Base-by-base conservation (phyloP, 306 rosid genomes). In the Inga leiocalycina region DNA sequence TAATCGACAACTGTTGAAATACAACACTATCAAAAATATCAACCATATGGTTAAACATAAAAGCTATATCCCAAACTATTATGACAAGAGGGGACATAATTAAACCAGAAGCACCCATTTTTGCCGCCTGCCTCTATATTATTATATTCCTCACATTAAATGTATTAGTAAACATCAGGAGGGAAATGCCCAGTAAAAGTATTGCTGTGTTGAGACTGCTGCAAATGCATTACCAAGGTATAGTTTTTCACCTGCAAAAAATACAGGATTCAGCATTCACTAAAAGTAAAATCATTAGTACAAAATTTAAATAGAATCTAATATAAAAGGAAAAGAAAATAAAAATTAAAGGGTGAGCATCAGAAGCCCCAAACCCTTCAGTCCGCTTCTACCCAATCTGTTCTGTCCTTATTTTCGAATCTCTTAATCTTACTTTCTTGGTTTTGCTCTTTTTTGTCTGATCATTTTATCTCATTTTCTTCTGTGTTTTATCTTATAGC, bases 161-260 rank as follows among this genome's bases (percentile, higher is more conserved):
- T 79, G 54, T 8, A 20, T 89, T 87, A 93, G 88, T 90, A 96
- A 73, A 89, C 91, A 83, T 94, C 99, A 0, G 99, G 99, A 71
- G 93, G 97, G 85, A 88, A 96, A 75, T 84, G 94, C 65, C 97
- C 97, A 5, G 97, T 91, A 75, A 96, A 89, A 41, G 95, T 87
- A 83, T 88, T 92, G 94, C 90, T 85, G 67, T 91, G 96, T 61
- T 92, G 94, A 70, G 99, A 94, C 87, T 96, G 99, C 88, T 91
- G 91, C 91, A 96, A 84, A 92, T 94, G 98, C 98, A 96, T 96
- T 65, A 92, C 84, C 93, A 96, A 85, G 19, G 95, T 94, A 81
- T 96, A 96, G 85, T 96, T 96, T 82, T 92, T 91, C 79, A 94
- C 81, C 99, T 96, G 94, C 74, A 77, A 89, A 49, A 32, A 37